Evolutionary conservation across 495 filamentous ascomycete species (phyloP), one percentile per base, ranked within the genome.

Genomic region (Talaromyces adpressus): DNA sequence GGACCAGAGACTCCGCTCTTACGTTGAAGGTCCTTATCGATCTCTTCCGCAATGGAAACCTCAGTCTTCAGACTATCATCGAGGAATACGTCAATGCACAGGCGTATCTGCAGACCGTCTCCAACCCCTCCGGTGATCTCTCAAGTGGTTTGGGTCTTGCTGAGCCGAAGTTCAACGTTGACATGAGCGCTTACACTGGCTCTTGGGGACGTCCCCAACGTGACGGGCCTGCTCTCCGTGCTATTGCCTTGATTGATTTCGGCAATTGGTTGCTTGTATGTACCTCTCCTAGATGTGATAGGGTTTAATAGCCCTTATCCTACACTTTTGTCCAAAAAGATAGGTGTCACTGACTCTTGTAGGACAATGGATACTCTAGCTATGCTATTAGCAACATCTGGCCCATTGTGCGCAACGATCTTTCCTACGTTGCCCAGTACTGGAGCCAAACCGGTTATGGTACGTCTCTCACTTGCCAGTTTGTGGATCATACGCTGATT

Each of bases 391-490:
- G 66, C 8, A 72, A 78, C 20, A 74, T 82, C 27, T 84, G 81
- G 82, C 82, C 83, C 0, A 75, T 85, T 56, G 81, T 87, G 20
- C 72, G 75, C 16, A 85, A 85, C 57, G 84, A 86, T 63, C 67
- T 87, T 22, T 73, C 79, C 41, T 91, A 91, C 66, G 82, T 90
- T 18, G 81, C 84, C 3, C 84, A 91, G 68, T 88, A 92, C 75
- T 93, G 89, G 89, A 78, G 75, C 57, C 62, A 75, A 36, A 76
- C 66, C 11, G 72, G 71, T 18, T 79, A 16, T 53, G 60, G 60
- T 62, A 51, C 23, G 45, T 53, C 45, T 36, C 29, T 27, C 11
- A 2, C 58, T 27, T 23, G 18, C 14, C 20, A 0, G 3, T 53
- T 6, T 62, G 23, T 30, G 2, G 11, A 52, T 36, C 3, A 18